Percentiles rank a stretch among this genome's conserved stretches.
Conservation (phyloP, 2,329 filamentous ascomycete genomes). For the Hypomyces perniciosus region DNA sequence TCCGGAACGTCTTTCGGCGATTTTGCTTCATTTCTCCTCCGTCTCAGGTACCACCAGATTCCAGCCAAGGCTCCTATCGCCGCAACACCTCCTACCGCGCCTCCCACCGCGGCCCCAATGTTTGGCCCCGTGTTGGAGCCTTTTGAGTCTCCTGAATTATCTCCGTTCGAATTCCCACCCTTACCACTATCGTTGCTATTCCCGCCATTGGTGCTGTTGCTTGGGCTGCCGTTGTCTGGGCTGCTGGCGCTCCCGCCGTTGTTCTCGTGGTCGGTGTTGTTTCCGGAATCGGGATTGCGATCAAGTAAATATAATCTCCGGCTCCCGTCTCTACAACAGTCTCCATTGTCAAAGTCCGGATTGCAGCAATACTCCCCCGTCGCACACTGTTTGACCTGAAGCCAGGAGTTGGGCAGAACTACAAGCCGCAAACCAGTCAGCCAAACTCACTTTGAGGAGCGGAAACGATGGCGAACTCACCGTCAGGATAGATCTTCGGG, state of each 20-base stretch:
- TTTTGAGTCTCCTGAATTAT: background rate
- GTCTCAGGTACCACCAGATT: background rate
- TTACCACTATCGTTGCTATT: background rate
- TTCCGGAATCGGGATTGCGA: background rate
- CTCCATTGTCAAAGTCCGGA: background rate
- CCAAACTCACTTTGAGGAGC: background rate
- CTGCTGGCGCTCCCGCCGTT: too few relatives aligned
- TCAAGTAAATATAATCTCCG: background rate
- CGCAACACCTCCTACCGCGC: conserved; percentile 1
- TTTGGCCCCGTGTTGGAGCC: background rate
- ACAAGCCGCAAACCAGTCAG: background rate
- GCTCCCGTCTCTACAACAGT: conserved; percentile 2
- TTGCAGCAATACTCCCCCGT: conserved; percentile 9
- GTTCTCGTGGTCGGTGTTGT: background rate
- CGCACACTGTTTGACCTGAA: conserved; percentile 5
- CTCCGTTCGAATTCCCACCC: background rate
- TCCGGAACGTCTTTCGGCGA: background rate
- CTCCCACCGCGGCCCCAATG: background rate
- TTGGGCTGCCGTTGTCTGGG: background rate
- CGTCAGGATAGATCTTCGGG: background rate
- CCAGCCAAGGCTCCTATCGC: background rate
- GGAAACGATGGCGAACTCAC: background rate
- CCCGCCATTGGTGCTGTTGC: background rate
- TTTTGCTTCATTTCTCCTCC: background rate
- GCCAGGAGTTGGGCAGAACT: background rate